Evolutionary conservation across 2,329 filamentous ascomycete genomes (phyloP), one percentile per base, ranked within the genome.

Genomic region (Blastomyces percursus): DNA sequence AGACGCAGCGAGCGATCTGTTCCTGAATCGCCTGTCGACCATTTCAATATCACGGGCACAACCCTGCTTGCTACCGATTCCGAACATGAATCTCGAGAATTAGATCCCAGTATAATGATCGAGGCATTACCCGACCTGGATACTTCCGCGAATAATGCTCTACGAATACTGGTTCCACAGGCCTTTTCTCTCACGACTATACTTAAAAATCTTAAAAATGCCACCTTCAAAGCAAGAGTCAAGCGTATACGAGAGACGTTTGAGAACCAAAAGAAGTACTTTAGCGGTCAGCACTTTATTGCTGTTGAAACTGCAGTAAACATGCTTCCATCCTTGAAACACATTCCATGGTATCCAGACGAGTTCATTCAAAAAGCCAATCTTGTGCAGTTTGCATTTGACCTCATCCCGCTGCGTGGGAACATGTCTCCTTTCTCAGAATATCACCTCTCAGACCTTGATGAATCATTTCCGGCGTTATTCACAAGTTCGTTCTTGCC

Each of bases 331-430:
- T 64, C 57, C 0, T 40, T 64, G 6, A 30, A 62, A 56, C 14
- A 48, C 7, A 21, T 62, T 30, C 58, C 59, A 27, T 64, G 63
- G 63, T 35, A 59, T 19, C 58, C 64, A 8, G 38, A 55, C 19
- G 58, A 44, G 27, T 30, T 64, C 24, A 64, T 59, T 30, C 62
- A 65, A 32, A 66, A 63, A 48, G 65, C 66, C 24, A 67, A 67
- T 54, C 59, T 67, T 4, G 66, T 64, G 19, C 62, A 63, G 46
- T 50, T 67, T 19, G 61, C 64, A 27, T 32, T 65, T 50, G 64
- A 65, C 55, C 55, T 67, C 9, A 59, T 66, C 19, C 58, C 50
- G 14, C 27, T 48, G 42, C 24, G 19, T 19, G 57, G 35, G 35
- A 57, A 58, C 21, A 38, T 44, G n/a, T 11, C 12, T 19, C 14